Base-by-base conservation (phyloP, 2,329 filamentous ascomycete species). In the Cryphonectria naterciae region DNA sequence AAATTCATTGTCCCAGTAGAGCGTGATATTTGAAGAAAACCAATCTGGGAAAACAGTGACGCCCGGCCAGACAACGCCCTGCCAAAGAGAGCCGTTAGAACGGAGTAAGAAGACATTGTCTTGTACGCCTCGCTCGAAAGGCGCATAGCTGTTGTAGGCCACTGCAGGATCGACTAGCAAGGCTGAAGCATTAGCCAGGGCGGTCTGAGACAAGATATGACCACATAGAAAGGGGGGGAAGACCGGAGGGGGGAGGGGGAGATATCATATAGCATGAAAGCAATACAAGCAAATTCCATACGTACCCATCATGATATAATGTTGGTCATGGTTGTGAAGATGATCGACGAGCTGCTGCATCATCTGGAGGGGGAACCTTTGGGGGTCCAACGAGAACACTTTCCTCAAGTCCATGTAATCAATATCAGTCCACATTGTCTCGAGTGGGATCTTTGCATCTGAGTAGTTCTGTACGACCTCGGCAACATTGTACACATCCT, bases 41-140 rank as follows among this genome's bases (percentile, higher is more conserved):
- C 92, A 95, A 78, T 95, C 93, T 0, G 91, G 91, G 80, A 90
- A 94, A 15, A 87, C 91, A 0, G 90, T 87, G 19, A 89, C 86
- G 62, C 93, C 93, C 7, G 93, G 91, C 93, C 93, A 95, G 32
- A 95, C 92, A 22, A 93, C 91, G 22, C 92, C 89, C 61, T 86
- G 80, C 80, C 72, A 88, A 66, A 83, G 79, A 0, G 85, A 85
- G 11, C 87, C 91, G 74, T 93, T 90, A 52, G 78, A 75, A 10
- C 83, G 80, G 60, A 83, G 80, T 19, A 88, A 77, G 75, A 86
- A 88, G 70, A 85, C 77, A 67, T 82, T 80, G 46, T 83, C 75
- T 75, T 81, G 76, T 4, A 83, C 77, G 7, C 85, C 85, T 3
- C 79, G 78, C 15, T 82, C 76, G 58, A 84, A 81, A 0, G 83